Base-by-base conservation (phyloP, 306 rosid species). In the Fragaria ananassa region DNA sequence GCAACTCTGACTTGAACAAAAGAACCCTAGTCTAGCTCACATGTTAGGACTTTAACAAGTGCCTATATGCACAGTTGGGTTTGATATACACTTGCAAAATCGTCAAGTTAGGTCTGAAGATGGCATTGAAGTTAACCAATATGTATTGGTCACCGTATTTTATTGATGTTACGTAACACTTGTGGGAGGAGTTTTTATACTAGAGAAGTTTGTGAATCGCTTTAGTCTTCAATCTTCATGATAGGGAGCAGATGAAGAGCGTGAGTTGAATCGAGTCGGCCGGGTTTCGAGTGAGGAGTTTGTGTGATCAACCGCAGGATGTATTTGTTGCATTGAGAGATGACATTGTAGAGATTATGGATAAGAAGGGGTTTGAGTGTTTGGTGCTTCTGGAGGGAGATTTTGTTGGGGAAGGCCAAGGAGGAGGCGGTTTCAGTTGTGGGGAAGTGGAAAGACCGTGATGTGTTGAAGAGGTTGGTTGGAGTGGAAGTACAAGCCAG, bases 371-470 rank as follows among this genome's bases (percentile, higher is more conserved):
- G 79, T 78, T 86, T 34, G 94, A 88, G 69, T 94, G 98, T 57
- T 72, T 94, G 88, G 87, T 94, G 66, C 88, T 83, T 90, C 49
- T 93, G 97, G 98, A 88, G 81, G 75, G 98, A 93, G 67, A 80
- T 93, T 81, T 74, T 93, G 82, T 82, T 82, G 86, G 93, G 93
- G 64, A 88, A 93, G 83, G 94, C 96, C 0, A 87, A 86, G 81
- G 90, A 86, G 78, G 90, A 90, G 79, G 97, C 93, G 2, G 86
- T 75, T 25, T 76, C 89, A 0, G 93, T 90, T 64, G 77, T 82
- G 61, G 92, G 89, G 63, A 93, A 90, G 69, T 93, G 97, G 98
- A 91, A 87, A 68, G 97, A 93, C 81, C 75, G 87, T 1, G 93
- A 93, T 81, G 80, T 91, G 70, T 86, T 91, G 72, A 83, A 86